A percentile compares a stretch with the other conserved stretches of the same genome.
Evolutionary conservation across 2,329 filamentous ascomycete species (phyloP).

Genomic region (Cercospora canescens): DNA sequence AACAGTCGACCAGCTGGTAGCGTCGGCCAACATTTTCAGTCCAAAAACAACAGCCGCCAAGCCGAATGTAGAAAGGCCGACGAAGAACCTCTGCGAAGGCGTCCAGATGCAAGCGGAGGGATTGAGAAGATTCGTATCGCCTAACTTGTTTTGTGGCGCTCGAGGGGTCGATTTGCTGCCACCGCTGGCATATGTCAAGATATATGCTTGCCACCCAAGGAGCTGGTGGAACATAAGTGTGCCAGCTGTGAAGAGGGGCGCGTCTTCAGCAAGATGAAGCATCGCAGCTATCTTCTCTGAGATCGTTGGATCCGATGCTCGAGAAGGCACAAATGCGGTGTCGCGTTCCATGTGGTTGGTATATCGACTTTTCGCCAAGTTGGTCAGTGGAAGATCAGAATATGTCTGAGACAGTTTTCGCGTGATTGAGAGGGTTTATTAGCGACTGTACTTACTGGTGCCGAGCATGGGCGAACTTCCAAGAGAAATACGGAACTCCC

Average conservation of each 20-base stretch:
- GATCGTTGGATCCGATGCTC: conserved; percentile 8
- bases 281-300: conserved; percentile 8
- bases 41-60: conserved; percentile 52
- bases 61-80: conserved; percentile 62
- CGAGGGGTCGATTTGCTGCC: conserved; percentile 15
- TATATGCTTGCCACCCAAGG: conserved; percentile 32
- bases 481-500: conserved; percentile 70
- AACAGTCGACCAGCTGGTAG: conserved; percentile 5
- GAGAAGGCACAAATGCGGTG: conserved; percentile 40
- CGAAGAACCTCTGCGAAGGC: conserved; percentile 45
- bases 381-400: too few species aligned
- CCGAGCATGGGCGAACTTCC: conserved; percentile 69
- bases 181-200: conserved; percentile 29
- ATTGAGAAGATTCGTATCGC: conserved; percentile 51
- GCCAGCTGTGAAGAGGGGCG: conserved; percentile 25
- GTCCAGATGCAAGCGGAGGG: conserved; percentile 60
- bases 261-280: conserved; percentile 30
- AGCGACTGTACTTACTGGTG: too few species aligned
- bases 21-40: conserved; percentile 49
- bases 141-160: conserved; percentile 2
- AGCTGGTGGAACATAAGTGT: conserved; percentile 29
- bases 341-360: conserved; percentile 44
- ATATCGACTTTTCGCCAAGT: too few species aligned
- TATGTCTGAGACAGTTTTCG: too few species aligned
- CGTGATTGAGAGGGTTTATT: too few species aligned